phyloP scores from a whole-genome alignment of 345 rosid genomes.

The Eucalyptus sideroxylon region DNA sequence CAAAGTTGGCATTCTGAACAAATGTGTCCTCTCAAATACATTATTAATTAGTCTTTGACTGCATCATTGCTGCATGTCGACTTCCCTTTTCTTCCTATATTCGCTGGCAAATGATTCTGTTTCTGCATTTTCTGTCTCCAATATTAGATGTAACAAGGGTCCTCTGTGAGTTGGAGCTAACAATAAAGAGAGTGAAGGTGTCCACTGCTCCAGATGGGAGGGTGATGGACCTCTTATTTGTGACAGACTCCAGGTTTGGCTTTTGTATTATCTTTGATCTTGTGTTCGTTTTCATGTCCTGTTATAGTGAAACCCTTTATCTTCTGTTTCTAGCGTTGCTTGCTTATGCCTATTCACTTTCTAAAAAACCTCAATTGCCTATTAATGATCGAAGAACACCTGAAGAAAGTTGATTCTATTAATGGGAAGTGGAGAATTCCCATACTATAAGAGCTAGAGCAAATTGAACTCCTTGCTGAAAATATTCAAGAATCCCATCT shows the following conservation, averaged over 20 bases:
- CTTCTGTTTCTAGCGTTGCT: neutral
- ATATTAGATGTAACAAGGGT: slow-evolving; percentile 42
- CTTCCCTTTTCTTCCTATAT: neutral
- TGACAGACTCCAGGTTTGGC: slow-evolving; percentile 57
- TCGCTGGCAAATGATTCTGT: neutral
- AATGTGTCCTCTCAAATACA: neutral
- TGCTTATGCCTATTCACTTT: neutral
- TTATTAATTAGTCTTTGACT: neutral
- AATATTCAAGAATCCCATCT: neutral
- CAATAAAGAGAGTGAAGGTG: slow-evolving; percentile 53
- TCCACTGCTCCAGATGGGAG: slow-evolving; percentile 65
- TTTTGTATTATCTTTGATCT: neutral
- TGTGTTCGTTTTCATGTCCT: neutral
- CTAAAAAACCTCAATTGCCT: neutral
- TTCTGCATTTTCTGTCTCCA: neutral
- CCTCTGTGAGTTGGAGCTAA: slow-evolving; percentile 57
- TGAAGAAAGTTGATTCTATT: neutral
- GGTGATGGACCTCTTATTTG: slow-evolving; percentile 56
- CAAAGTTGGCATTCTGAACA: neutral
- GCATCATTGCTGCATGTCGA: neutral
- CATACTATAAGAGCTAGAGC: neutral
- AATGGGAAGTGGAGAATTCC: neutral
- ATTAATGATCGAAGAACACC: neutral
- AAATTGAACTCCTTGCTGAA: neutral
- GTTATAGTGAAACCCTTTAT: neutral